A percentile compares a stretch with the other conserved stretches of the same genome.
Conservation (phyloP, 805 yeast species). For the Kuraishia cidri region DNA sequence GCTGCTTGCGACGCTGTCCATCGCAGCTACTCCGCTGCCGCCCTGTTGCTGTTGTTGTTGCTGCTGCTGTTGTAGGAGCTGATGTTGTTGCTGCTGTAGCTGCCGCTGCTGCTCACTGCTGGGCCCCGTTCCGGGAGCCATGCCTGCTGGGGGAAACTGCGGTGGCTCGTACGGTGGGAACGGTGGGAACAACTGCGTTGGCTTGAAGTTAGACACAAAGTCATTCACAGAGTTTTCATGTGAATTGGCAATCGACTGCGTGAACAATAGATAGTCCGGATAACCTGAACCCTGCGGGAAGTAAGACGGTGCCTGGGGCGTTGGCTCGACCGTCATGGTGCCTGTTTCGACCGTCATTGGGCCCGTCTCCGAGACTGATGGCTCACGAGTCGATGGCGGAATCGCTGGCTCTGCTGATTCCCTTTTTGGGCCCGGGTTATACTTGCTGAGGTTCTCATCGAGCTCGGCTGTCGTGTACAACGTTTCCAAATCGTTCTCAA, state of each 20-base stretch:
- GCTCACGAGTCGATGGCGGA: too few relatives aligned
- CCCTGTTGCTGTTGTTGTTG: too few relatives aligned
- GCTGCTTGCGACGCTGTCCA: not conserved
- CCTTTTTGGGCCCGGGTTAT: not conserved
- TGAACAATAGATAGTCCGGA: constrained; percentile 1
- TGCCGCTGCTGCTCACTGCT: not conserved
- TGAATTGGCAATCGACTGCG: too few relatives aligned
- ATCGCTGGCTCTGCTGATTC: not conserved
- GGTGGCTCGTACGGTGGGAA: too few relatives aligned
- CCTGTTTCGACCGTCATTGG: too few relatives aligned
- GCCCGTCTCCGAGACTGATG: too few relatives aligned
- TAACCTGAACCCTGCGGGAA: not conserved
- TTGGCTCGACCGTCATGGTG: not conserved
- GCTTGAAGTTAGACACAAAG: constrained; percentile 1
- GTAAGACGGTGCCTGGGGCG: not conserved
- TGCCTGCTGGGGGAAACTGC: not conserved
- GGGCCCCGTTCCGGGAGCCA: not conserved
- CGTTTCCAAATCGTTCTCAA: constrained; percentile 1
- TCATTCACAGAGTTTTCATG: too few relatives aligned
- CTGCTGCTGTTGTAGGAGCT: not conserved
- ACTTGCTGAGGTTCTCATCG: constrained; percentile 23
- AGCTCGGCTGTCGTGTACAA: constrained; percentile 31
- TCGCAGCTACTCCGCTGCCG: too few relatives aligned
- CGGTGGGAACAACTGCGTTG: constrained; percentile 2
- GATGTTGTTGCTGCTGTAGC: not conserved